Percentiles rank a stretch among this genome's conserved stretches.
These are phyloP conservation scores for Beauveria brongniartii DNA, from an alignment of 2,329 filamentous ascomycete genomes.

Conservation along the genomic window DNA sequence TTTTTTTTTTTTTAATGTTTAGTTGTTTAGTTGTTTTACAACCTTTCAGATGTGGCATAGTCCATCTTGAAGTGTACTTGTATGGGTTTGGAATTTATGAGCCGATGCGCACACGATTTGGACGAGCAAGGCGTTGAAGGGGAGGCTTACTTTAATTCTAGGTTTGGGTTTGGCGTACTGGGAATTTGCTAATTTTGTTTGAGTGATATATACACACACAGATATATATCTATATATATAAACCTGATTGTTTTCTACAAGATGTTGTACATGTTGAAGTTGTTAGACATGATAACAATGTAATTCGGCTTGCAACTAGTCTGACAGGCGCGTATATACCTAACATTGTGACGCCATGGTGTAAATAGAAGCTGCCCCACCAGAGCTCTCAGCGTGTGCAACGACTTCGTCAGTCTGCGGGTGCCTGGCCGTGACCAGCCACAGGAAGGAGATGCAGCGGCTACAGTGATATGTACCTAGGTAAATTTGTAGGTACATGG, in stretches of 20 bases:
- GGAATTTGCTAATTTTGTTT: neutral
- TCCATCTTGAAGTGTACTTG: neutral
- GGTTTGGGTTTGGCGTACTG: neutral
- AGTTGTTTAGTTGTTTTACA: neutral
- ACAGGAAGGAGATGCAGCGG: neutral
- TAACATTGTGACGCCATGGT: neutral
- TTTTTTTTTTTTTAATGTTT: neutral
- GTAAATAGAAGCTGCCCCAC: neutral
- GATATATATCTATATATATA: neutral
- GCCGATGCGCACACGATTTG: neutral
- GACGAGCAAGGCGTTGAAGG: conserved; percentile 1
- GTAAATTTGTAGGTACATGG: no score
- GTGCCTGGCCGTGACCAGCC: conserved; percentile 4
- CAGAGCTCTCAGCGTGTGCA: neutral
- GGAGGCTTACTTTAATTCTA: neutral
- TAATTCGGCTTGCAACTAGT: neutral
- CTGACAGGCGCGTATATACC: neutral
- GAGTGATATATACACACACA: neutral
- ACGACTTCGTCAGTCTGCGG: conserved; percentile 3
- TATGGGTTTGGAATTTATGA: neutral
- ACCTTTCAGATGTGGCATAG: neutral
- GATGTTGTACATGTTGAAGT: neutral
- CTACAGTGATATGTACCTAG: neutral
- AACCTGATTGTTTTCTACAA: neutral
- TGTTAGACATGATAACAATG: neutral